Base-by-base conservation (phyloP, 495 filamentous ascomycete genomes). In the Recurvomyces mirabilis region DNA sequence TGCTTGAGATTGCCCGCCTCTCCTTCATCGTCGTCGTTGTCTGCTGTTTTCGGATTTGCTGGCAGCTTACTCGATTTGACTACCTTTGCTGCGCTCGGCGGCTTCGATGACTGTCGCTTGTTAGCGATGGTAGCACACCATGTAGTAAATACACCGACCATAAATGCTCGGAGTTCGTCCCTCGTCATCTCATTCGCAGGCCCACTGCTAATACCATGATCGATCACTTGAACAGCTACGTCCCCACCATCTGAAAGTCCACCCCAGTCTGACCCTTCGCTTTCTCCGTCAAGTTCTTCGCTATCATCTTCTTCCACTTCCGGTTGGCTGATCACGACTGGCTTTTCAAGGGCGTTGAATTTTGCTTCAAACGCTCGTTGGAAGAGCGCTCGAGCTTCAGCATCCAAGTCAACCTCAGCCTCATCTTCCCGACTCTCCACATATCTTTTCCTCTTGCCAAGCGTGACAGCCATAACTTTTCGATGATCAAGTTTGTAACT, bases 281-380 rank as follows among this genome's bases (percentile, higher is more conserved):
- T 11, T 32, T 67, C 58, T 14, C 57, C 57, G 22, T 61, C 19
- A 41, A 53, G 25, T 22, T 44, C 46, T 33, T 57, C 36, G 20
- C 33, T 37, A 21, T 49, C 19, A 48, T 56, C 24, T 47, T 45
- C 46, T 15, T 35, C 43, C 11, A 31, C 20, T 51, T 47, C 53
- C 49, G 22, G 11, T 38, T n/a, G 6, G 5, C 18, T 69, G 23
- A 37, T 34, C 45, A 50, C 51, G 17, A 44, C 34, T 12, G 33
- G 21, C 21, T 30, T 43, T 17, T 49, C 68, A 17, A 95, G 55
- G 10, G 88, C 84, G 51, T 78, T 74, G 63, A 94, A 96, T 54
- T 80, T 78, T 7, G 81, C 74, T 63, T 95, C 91, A 60, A 98
- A 96, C 58, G 84, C 79, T 49, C 77, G 79, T 45, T 77, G 77